Evolutionary conservation across 1,139 yeast species (phyloP), one percentile per base, ranked within the genome.

Genomic region (Meyerozyma sp.): DNA sequence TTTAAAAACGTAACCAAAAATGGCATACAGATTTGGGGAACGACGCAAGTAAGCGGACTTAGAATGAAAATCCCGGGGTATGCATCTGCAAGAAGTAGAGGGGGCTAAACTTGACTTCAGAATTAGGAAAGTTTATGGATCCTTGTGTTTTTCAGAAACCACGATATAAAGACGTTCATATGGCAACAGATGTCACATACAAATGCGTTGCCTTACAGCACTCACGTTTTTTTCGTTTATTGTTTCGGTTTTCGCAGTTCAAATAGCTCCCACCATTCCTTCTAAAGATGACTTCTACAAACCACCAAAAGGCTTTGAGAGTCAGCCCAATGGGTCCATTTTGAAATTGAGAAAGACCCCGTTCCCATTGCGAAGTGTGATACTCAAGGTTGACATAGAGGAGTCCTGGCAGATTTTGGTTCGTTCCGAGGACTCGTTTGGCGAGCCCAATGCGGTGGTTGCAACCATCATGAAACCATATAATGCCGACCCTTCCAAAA

Each of bases 221-320:
- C 98, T 78, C 8, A 93, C 96, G 47, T 79, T 87, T 52, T 78
- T 80, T 63, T 94, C 98, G 1, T 18, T 34, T 21, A 21, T 34
- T 9, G 13, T 5, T n/a, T 20, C 26, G n/a, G 26, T 34, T 8
- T 34, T 18, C 10, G 37, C 37, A 11, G 5, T 13, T 5, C 26
- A 11, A 18, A 34, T 34, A 3, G 37, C 10, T 16, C 37, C 37
- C 8, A 7, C 26, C 51, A 11, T 39, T 37, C 25, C 48, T 49
- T 26, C 50, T 44, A 14, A 57, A 11, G 72, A 66, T 49, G 51
- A 56, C 1, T 66, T 66, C 47, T 66, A 66, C 42, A 32, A 37
- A 6, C 55, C 68, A 0, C 65, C 68, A 3, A 44, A 42, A 5
- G 62, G 62, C 0, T 63, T 41, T 42, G 68, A 65, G 45, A 36